These are phyloP conservation scores for Scenedesmus sp. DNA, from an alignment of 163 green algal genomes.

Conservation along the genomic window DNA sequence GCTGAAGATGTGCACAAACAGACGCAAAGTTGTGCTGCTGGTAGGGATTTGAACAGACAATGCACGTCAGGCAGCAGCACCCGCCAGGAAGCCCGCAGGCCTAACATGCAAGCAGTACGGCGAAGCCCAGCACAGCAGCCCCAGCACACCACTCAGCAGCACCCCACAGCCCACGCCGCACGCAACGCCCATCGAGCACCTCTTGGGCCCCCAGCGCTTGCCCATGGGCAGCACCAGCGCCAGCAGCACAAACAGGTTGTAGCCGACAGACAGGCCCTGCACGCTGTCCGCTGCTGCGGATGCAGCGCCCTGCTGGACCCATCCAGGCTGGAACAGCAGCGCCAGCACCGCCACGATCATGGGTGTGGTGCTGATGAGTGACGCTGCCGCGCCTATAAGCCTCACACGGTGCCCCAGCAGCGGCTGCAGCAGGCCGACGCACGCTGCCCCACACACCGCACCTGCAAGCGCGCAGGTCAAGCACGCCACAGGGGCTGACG, in stretches of 20 bases:
- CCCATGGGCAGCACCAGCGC: background rate
- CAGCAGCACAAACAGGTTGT: background rate
- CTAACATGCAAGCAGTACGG: conserved; percentile 35
- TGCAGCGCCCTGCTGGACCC: background rate
- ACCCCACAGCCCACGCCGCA: background rate
- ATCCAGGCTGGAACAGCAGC: conserved; percentile 4
- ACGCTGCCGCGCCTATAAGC: background rate
- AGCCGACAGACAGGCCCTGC: conserved; percentile 4
- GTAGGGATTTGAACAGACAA: no score
- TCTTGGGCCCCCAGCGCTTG: background rate
- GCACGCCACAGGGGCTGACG: background rate
- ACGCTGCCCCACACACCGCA: background rate
- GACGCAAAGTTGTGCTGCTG: background rate
- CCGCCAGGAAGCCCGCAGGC: background rate
- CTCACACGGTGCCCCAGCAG: background rate
- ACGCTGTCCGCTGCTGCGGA: background rate
- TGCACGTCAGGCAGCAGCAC: background rate
- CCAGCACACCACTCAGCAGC: background rate
- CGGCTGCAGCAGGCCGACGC: conserved; percentile 1
- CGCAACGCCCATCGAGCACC: background rate
- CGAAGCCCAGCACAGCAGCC: background rate
- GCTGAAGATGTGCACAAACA: background rate
- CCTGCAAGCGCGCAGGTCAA: background rate
- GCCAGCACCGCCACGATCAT: conserved; percentile 1
- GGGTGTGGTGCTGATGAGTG: background rate